Evolutionary conservation across 306 rosid genomes (phyloP), one percentile per base, ranked within the genome.

Genomic region (Argentina anserina): DNA sequence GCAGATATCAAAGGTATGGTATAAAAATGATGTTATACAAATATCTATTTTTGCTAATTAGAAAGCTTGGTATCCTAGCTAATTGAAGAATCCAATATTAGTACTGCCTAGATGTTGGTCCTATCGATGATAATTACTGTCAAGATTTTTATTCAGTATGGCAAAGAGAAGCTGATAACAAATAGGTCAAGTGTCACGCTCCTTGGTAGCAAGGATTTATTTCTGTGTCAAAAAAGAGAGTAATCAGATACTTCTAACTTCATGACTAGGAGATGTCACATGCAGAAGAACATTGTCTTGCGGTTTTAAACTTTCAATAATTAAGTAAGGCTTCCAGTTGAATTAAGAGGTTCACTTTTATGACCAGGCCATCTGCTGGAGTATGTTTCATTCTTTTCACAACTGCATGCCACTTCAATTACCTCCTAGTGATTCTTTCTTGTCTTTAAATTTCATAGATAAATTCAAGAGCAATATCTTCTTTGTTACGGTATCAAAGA

Each of bases 391-490:
- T n/a, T n/a, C 49, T 21, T 40, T 64, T 25, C 12, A 64, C 9
- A 12, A 39, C 9, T 36, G 15, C 43, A 39, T 9, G 20, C 5
- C 21, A 14, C 23, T n/a, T 37, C 37, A n/a, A 64, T 12, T 41
- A 21, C 7, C 9, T 25, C 49, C 11, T 29, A 11, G 21, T 68
- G 18, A 31, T 23, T 25, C 39, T 9, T 21, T 72, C 77, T 63
- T 7, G 12, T 64, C 46, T 65, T 23, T 14, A 59, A 0, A 75
- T 81, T 76, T 55, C 49, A 25, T 58, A 89, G 92, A 76, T 73
- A 80, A 52, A 78, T 87, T 83, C 79, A 68, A 70, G 73, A 78
- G 73, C 20, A 89, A 81, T 34, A 80, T 89, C 76, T 83, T 89
- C 79, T 89, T 81, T 28, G 13, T 89, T 47, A 56, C 80, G 14